These are phyloP conservation scores for Trichoderma virens DNA, from an alignment of 495 filamentous ascomycete species.

Conservation along the genomic window DNA sequence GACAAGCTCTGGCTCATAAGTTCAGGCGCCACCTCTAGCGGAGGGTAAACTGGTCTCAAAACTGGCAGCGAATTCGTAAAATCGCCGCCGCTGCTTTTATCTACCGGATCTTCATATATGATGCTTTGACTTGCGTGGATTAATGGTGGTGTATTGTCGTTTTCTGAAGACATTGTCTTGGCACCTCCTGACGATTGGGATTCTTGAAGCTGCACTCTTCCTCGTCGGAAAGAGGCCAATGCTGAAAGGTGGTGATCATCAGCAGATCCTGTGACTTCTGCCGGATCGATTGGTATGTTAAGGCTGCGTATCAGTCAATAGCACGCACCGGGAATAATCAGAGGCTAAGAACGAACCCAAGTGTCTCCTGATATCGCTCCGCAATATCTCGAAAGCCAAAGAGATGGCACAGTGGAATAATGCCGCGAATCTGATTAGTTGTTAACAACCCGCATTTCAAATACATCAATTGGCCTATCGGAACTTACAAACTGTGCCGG, in stretches of 20 bases:
- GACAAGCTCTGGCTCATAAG: not conserved
- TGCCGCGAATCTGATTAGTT: not conserved
- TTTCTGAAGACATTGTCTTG: not conserved
- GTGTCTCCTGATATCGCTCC: not conserved
- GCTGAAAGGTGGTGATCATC: not conserved
- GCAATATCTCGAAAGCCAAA: slow-evolving; percentile 5
- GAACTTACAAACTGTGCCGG: not conserved
- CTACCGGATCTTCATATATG: not conserved
- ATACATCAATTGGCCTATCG: not conserved
- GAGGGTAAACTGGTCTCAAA: not conserved
- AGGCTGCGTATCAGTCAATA: not conserved
- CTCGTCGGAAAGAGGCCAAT: not conserved
- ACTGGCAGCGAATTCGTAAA: not conserved
- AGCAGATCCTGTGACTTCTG: not conserved
- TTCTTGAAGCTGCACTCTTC: not conserved
- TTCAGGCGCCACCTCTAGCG: not conserved
- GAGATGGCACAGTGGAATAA: not conserved
- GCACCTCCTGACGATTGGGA: not conserved
- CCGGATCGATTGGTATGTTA: slow-evolving; percentile 1
- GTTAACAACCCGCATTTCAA: not conserved
- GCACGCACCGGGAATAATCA: not conserved
- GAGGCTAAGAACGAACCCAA: not conserved
- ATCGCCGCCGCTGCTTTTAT: not conserved
- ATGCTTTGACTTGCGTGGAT: not conserved
- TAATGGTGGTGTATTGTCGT: not conserved